A percentile compares a stretch with the other conserved stretches of the same genome.
These are phyloP conservation scores for Trematosphaeria pertusa DNA, from an alignment of 2,329 filamentous ascomycete genomes.

Conservation along the genomic window DNA sequence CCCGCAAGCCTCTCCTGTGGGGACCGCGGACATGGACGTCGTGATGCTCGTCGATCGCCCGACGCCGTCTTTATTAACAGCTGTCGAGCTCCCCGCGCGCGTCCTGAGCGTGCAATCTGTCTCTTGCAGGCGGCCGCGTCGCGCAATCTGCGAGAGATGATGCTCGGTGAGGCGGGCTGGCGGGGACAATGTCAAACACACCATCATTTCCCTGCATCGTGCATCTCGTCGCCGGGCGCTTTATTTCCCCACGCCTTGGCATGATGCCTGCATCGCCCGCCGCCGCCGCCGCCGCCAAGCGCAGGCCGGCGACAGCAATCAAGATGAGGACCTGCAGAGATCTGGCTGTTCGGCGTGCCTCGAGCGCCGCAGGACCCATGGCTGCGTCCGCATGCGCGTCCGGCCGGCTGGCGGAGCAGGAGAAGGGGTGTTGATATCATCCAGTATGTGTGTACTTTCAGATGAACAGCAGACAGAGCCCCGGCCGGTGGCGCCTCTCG, in stretches of 20 bases:
- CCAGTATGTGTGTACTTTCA: not conserved
- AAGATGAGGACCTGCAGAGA: constrained; percentile 9
- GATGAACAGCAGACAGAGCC: not conserved
- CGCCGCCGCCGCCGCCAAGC: constrained; percentile 4
- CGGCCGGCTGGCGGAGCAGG: not conserved
- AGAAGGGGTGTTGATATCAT: not conserved
- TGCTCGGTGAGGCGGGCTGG: not conserved
- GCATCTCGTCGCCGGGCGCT: not conserved
- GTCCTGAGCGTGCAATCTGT: too few relatives aligned
- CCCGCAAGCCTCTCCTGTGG: constrained; percentile 2
- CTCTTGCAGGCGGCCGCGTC: too few relatives aligned
- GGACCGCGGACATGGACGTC: constrained; percentile 9
- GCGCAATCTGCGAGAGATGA: too few relatives aligned
- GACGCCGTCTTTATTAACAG: not conserved
- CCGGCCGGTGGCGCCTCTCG: constrained; percentile 6
- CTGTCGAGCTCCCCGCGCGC: too few relatives aligned
- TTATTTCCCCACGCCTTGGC: constrained; percentile 22
- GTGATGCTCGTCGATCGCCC: not conserved
- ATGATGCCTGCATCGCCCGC: not conserved
- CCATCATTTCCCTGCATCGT: not conserved
- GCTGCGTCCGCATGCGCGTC: not conserved
- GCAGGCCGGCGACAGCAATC: constrained; percentile 2
- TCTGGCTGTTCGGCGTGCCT: not conserved
- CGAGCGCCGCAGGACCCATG: not conserved
- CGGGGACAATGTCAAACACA: not conserved